Base-by-base conservation (phyloP, 768 basidiomycete genomes). In the Termitomyces sp. region DNA sequence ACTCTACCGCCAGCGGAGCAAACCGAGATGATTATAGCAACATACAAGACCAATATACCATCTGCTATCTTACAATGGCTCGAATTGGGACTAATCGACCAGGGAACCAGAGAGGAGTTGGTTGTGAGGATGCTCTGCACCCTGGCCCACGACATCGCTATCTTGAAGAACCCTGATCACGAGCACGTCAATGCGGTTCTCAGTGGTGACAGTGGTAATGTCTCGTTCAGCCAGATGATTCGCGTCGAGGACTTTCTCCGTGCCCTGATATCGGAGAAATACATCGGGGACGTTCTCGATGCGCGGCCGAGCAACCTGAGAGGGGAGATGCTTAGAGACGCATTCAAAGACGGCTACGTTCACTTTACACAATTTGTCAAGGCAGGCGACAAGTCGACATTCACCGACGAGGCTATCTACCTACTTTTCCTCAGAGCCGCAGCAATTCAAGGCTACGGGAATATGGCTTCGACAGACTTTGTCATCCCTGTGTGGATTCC, bases 81-180 rank as follows among this genome's bases (percentile, higher is more conserved):
- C 11, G 1, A 5, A 1, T 8, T 4, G 4, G 61, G 61, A 1
- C 52, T 62, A 15, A 52, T 62, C 10, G 34, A 51, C 17, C 0
- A 20, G 20, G 20, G 20, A 20, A 20, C 20, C 20, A 20, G 20
- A 20, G 20, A 20, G 20, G 20, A 36, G 34, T 14, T 62, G 45
- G 56, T 62, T 2, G 56, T 57, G 1, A 43, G 57, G 36, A 25
- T 59, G 8, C 57, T 62, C 14, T 45, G 6, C 5, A 51, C 50
- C 6, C 29, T 51, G 34, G 48, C 48, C 2, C 31, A 50, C 4
- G 48, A 50, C 7, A 32, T 32, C 31, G 5, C 48, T 10, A 50
- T 51, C 34, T 15, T 51, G 49, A 50, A 34, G 32, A 34, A 50
- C 49, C 14, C 29, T 9, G 20, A 20, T 20, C 20, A 20, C 1